Conservation (phyloP, 2,329 filamentous ascomycete species). For the Madurella mycetomatis region DNA sequence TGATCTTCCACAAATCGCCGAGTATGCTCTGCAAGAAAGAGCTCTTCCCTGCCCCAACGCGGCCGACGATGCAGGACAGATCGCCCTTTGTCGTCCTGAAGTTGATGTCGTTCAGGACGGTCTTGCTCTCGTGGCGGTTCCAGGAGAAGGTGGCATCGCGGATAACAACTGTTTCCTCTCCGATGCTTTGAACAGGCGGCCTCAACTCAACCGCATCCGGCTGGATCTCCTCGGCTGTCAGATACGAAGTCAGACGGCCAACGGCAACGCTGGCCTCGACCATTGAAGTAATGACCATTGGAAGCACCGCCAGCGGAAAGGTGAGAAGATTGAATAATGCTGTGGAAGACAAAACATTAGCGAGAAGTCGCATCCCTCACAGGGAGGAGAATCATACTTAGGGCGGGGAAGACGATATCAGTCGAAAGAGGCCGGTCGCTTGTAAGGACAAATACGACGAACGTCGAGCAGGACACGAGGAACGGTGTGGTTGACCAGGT, state of each 20-base stretch:
- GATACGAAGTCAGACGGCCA: constrained; percentile 75
- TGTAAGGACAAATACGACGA: constrained; percentile 88
- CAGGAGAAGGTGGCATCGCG: constrained; percentile 88
- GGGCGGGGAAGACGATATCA: constrained; percentile 90
- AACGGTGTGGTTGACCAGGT: constrained; percentile 98
- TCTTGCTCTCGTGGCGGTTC: constrained; percentile 73
- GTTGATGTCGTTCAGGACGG: constrained; percentile 75
- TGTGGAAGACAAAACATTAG: constrained; percentile 31
- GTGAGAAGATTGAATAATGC: constrained; percentile 95
- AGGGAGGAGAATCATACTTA: constrained; percentile 31
- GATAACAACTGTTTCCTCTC: constrained; percentile 82
- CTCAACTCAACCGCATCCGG: constrained; percentile 70
- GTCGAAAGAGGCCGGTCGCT: constrained; percentile 77
- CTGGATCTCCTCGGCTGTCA: constrained; percentile 86
- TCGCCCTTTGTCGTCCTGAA: constrained; percentile 90
- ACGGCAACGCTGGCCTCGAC: constrained; percentile 95
- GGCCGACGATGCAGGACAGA: constrained; percentile 84
- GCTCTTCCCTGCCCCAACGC: constrained; percentile 93
- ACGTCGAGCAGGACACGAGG: constrained; percentile 94
- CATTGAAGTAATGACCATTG: constrained; percentile 96
- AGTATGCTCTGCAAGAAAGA: constrained; percentile 85
- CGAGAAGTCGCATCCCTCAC: neutral
- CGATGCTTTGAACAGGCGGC: constrained; percentile 66
- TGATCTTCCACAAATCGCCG: constrained; percentile 85
- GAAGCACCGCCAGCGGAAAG: constrained; percentile 88